Percentiles rank a stretch among this genome's conserved stretches.
These are phyloP conservation scores for Dacryopinax primogenitus DNA, from an alignment of 768 basidiomycete species.

Conservation along the genomic window DNA sequence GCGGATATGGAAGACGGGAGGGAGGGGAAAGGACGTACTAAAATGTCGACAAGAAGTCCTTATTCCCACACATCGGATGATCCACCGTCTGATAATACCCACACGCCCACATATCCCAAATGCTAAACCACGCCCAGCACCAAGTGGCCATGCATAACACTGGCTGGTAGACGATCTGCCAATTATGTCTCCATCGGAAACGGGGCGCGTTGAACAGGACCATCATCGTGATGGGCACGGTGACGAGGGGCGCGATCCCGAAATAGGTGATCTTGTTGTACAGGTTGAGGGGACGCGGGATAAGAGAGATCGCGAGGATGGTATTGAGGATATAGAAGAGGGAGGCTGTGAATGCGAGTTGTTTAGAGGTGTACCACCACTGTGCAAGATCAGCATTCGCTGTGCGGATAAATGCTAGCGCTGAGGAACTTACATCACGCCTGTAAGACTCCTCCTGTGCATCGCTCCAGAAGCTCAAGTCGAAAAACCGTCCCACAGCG, in stretches of 20 bases:
- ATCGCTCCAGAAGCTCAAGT: conserved; percentile 1
- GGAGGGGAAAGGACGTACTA: not conserved
- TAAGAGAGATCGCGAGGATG: conserved; percentile 6
- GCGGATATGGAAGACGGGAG: not conserved
- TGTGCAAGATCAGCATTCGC: no score
- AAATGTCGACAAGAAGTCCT: not conserved
- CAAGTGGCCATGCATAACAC: not conserved
- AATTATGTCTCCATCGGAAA: not conserved
- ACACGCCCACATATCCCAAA: conserved; percentile 4
- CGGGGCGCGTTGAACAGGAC: conserved; percentile 4
- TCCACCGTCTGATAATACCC: not conserved
- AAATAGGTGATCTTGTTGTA: conserved; percentile 10
- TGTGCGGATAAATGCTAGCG: no score
- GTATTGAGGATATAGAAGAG: conserved; percentile 7
- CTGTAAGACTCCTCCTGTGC: not conserved
- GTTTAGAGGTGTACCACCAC: conserved; percentile 8
- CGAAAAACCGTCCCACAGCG: not conserved
- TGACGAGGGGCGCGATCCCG: not conserved
- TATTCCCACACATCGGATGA: conserved; percentile 1
- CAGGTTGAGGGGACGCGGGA: conserved; percentile 2
- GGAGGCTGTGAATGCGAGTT: conserved; percentile 7
- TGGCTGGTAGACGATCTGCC: not conserved
- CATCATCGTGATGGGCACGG: not conserved
- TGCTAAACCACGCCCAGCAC: conserved; percentile 2
- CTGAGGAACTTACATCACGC: not conserved